phyloP scores from a whole-genome alignment of 2,329 filamentous ascomycete genomes.

The Stachybotrys elegans region DNA sequence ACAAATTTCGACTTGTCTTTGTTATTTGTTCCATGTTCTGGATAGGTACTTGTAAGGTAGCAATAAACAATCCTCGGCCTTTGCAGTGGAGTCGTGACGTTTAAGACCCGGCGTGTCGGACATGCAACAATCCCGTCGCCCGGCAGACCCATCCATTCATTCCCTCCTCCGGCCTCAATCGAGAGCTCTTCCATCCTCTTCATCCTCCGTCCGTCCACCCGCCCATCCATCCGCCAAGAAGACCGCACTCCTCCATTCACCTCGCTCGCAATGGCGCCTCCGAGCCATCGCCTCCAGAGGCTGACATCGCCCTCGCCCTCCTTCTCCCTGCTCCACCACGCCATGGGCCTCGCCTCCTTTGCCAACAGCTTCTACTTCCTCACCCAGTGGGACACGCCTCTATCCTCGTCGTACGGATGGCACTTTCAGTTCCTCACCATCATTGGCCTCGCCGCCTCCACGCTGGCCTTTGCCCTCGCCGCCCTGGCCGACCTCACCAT shows the following conservation, averaged over 20 bases:
- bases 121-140: too few species aligned
- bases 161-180: too few species aligned
- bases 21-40: too few species aligned
- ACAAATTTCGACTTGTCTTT: too few species aligned
- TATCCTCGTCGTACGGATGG: slow-evolving; percentile 58
- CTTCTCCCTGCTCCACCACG: slow-evolving; percentile 58
- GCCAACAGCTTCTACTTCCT: slow-evolving; percentile 49
- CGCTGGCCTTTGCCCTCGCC: slow-evolving; percentile 55
- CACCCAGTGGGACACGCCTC: slow-evolving; percentile 40
- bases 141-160: too few species aligned
- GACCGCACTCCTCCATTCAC: too few species aligned
- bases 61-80: too few species aligned
- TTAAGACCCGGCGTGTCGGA: not conserved
- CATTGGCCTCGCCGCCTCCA: slow-evolving; percentile 59
- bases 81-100: not conserved
- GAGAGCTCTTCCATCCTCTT: too few species aligned
- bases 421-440: slow-evolving; percentile 72
- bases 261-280: too few species aligned
- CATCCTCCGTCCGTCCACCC: too few species aligned
- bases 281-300: slow-evolving; percentile 60
- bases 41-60: too few species aligned
- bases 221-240: too few species aligned
- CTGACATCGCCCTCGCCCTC: slow-evolving; percentile 60
- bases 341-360: slow-evolving; percentile 48
- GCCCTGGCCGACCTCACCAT: slow-evolving; percentile 60